Evolutionary conservation across 2,329 filamentous ascomycete species (phyloP), one percentile per base, ranked within the genome.

Genomic region (Exophiala aquamarina): DNA sequence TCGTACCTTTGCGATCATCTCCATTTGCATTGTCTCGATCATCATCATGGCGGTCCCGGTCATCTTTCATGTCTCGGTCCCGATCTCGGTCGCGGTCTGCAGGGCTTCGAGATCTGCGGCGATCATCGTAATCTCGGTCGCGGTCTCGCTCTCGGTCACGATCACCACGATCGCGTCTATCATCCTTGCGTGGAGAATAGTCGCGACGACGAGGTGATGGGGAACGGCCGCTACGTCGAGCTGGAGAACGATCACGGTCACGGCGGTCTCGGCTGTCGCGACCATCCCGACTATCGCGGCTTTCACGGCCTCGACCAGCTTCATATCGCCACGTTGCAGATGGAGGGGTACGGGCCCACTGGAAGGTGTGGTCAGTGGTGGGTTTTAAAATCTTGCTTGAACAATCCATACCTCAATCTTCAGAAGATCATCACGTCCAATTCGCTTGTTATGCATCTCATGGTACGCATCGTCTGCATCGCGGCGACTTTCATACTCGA

Each of bases 391-490:
- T n/a, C n/a, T n/a, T n/a, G n/a, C n/a, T n/a, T n/a, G n/a, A 18
- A 18, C 19, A 17, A 36, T 42, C 60, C 80, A 59, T 73, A 95
- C 93, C 82, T 98, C 93, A 59, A 98, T 97, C 77, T 98, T 98
- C 74, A 98, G 69, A 50, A 95, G 75, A 64, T 98, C 93, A 66
- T 98, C 93, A 55, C 92, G 86, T 38, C 90, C 91, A 61, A 98
- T 90, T 59, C 92, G 89, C 82, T 96, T 96, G 78, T 97, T 97
- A 68, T 98, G 93, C 93, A 98, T 98, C 75, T 98, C 93, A 70
- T 98, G 89, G 69, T 98, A 98, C 38, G 93, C 93, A 74, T 98
- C 93, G 70, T 98, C 93, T 56, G 93, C 91, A 77, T 98, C 93
- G 61, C 93, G 91, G 63, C 92, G 89, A 70, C 91, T 94, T 76